Evolutionary conservation across 1,284 basidiomycete species (phyloP).

Genomic region (Malassezia caprae): DNA sequence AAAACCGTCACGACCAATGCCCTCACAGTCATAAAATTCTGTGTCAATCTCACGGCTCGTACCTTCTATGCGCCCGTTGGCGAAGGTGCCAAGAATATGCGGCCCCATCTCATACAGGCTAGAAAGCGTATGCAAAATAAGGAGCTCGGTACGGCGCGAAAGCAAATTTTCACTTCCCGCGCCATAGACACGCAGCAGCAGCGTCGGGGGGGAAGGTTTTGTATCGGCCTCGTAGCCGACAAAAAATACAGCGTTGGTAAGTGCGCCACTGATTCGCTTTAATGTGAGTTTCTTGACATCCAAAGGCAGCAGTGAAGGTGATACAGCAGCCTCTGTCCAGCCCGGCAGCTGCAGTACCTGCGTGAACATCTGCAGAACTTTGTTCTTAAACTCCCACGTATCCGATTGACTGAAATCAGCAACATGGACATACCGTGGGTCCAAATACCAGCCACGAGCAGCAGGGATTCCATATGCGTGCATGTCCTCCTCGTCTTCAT

Average conservation of each 20-base stretch:
- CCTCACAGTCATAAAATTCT: conserved; percentile 42
- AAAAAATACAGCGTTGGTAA: conserved; percentile 47
- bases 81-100: conserved; percentile 46
- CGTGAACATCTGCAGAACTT: conserved; percentile 33
- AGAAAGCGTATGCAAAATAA: conserved; percentile 44
- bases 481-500: conserved; percentile 46
- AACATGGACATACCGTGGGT: conserved; percentile 21
- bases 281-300: conserved; percentile 21
- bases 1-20: conserved; percentile 38
- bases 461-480: conserved; percentile 45
- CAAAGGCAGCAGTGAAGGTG: conserved; percentile 26
- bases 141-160: conserved; percentile 38
- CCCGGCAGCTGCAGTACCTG: conserved; percentile 28
- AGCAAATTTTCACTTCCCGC: conserved; percentile 36
- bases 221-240: conserved; percentile 26
- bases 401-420: conserved; percentile 22
- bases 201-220: conserved; percentile 26
- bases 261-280: conserved; percentile 39
- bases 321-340: conserved; percentile 29
- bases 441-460: conserved; percentile 36
- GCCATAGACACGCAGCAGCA: conserved; percentile 45
- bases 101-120: conserved; percentile 47
- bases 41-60: neutral
- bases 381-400: conserved; percentile 22
- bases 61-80: conserved; percentile 43